A percentile compares a stretch with the other conserved stretches of the same genome.
phyloP scores from a whole-genome alignment of 2,329 filamentous ascomycete species.

The Hypomyces perniciosus region DNA sequence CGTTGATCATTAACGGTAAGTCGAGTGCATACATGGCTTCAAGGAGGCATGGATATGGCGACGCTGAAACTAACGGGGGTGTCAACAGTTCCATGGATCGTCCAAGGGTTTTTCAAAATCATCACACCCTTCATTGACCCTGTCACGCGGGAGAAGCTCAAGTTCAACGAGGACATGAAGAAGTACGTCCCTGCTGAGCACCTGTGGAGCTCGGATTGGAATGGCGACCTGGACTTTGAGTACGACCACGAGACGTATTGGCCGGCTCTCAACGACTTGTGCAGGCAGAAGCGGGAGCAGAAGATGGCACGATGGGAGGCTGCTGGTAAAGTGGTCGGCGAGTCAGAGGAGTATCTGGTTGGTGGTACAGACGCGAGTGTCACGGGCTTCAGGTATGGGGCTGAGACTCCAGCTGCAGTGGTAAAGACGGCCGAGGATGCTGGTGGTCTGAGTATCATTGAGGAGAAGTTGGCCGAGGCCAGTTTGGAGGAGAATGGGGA shows the following conservation, averaged over 20 bases:
- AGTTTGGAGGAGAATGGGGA: conserved; percentile 8
- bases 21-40: conserved; percentile 11
- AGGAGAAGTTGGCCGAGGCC: conserved; percentile 14
- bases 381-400: conserved; percentile 26
- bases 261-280: conserved; percentile 73
- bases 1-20: conserved; percentile 82
- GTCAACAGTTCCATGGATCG: conserved; percentile 73
- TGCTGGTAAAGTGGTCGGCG: conserved; percentile 75
- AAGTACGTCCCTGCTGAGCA: conserved; percentile 76
- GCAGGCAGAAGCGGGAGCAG: conserved; percentile 57
- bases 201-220: conserved; percentile 68
- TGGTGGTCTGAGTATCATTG: conserved; percentile 7
- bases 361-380: conserved; percentile 44
- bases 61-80: background rate
- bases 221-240: conserved; percentile 78
- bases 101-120: conserved; percentile 91
- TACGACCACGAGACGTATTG: conserved; percentile 89
- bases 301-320: conserved; percentile 68
- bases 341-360: conserved; percentile 80
- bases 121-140: conserved; percentile 97
- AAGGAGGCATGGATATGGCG: background rate
- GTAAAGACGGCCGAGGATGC: conserved; percentile 21
- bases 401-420: conserved; percentile 16
- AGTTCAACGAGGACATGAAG: conserved; percentile 90
- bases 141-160: conserved; percentile 86